Percentiles rank a stretch among this genome's conserved stretches.
Conservation (phyloP, 2,329 filamentous ascomycete species). For the Grosmannia huntii region DNA sequence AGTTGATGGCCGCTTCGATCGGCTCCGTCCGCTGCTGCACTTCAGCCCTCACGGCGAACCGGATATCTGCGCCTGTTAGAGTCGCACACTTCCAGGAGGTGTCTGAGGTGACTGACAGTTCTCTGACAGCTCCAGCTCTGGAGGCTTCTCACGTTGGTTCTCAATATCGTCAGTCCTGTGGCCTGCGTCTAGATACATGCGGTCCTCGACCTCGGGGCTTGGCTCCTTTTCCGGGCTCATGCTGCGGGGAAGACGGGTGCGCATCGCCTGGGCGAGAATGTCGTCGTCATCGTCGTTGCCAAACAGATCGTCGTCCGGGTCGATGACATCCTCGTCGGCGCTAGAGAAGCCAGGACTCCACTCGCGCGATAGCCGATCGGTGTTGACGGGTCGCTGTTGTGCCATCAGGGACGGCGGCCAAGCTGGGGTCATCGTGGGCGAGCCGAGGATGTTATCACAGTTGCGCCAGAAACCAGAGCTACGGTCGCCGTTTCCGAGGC, state of each 20-base stretch:
- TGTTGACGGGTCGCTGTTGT: background rate
- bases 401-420: background rate
- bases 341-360: slow-evolving; percentile 23
- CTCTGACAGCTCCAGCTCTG: slow-evolving; percentile 22
- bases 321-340: slow-evolving; percentile 19
- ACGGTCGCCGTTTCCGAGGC: slow-evolving; percentile 45
- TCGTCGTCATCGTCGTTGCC: slow-evolving; percentile 20
- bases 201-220: slow-evolving; percentile 32
- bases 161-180: background rate
- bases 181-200: slow-evolving; percentile 10
- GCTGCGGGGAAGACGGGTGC: slow-evolving; percentile 42
- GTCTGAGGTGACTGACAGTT: slow-evolving; percentile 34
- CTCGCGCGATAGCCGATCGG: slow-evolving; percentile 13
- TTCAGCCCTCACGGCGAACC: slow-evolving; percentile 77
- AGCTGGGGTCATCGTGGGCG: slow-evolving; percentile 12
- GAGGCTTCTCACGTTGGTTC: slow-evolving; percentile 13
- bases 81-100: background rate
- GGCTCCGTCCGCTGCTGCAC: slow-evolving; percentile 78
- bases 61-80: slow-evolving; percentile 52
- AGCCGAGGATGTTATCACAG: slow-evolving; percentile 39
- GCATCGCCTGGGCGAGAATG: slow-evolving; percentile 37
- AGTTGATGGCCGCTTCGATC: slow-evolving; percentile 59
- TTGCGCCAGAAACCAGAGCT: slow-evolving; percentile 49
- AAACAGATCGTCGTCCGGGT: slow-evolving; percentile 11
- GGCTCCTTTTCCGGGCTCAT: slow-evolving; percentile 40